Evolutionary conservation across 176 grass and related monocot species (phyloP), one percentile per base, ranked within the genome.

Genomic region (Zizania latifolia): DNA sequence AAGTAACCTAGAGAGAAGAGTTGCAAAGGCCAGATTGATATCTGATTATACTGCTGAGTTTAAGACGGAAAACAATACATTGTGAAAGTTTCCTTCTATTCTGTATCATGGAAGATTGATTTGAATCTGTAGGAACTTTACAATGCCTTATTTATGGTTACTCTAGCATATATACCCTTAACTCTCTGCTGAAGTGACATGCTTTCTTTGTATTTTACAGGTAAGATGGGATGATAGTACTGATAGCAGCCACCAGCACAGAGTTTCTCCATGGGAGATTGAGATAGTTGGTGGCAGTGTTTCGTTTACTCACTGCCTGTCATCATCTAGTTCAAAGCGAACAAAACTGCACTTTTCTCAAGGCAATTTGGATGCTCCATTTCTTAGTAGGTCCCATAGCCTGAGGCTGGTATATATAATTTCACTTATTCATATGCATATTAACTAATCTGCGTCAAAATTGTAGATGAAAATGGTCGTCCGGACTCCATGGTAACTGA

Each of bases 261-360:
- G 95, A 76, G 77, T 94, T 65, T 99, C 91, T 82, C 95, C 95
- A 15, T 99, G 95, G 95, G 89, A 94, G 40, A 88, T 99, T 3
- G 86, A 99, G 60, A 79, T 62, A 38, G 44, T 86, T 84, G 81
- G 89, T 60, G 76, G 82, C 77, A 73, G 78, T 33, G 24, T 85
- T 75, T 86, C 72, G 22, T 76, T 86, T 58, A 57, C 43, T 51
- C 58, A 78, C 57, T 78, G 57, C 64, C 74, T 92, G 44, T 79
- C 88, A 30, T 36, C 72, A 79, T 78, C 82, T 31, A 77, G 77
- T 58, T 92, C 79, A 0, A 99, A 99, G 71, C 77, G 88, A 79
- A 83, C 86, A 10, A 99, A 99, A 81, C 59, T 88, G 50, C 87
- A 82, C 50, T 86, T 83, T 61, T 40, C 83, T 48, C 72, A 80